Evolutionary conservation across 2,329 filamentous ascomycete genomes (phyloP).

Genomic region (Ilyonectria sp.): DNA sequence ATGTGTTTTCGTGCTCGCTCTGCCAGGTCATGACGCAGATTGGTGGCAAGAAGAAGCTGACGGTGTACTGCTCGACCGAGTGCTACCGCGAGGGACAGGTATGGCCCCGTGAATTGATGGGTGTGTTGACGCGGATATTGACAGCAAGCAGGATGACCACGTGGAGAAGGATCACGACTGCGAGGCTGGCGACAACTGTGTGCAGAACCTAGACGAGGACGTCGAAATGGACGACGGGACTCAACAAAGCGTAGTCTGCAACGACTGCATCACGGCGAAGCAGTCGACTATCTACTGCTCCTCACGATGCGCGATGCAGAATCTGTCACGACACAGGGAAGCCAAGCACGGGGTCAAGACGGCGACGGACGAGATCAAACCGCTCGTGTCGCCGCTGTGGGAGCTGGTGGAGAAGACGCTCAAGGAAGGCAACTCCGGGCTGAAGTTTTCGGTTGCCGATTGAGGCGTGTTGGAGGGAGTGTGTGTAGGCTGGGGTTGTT

Average conservation of each 20-base stretch:
- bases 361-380: constrained; percentile 40
- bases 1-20: constrained; percentile 60
- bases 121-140: constrained; percentile 34
- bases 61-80: constrained; percentile 62
- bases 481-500: background rate
- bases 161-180: constrained; percentile 58
- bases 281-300: constrained; percentile 59
- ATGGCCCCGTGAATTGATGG: constrained; percentile 40
- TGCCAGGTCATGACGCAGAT: constrained; percentile 61
- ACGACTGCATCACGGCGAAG: constrained; percentile 58
- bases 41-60: constrained; percentile 54
- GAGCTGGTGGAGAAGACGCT: constrained; percentile 49
- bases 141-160: constrained; percentile 56
- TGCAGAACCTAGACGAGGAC: constrained; percentile 58
- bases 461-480: constrained; percentile 35
- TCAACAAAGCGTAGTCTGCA: constrained; percentile 56
- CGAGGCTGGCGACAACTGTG: constrained; percentile 57
- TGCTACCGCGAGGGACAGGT: constrained; percentile 61
- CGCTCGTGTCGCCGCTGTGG: constrained; percentile 42
- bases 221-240: constrained; percentile 56
- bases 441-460: constrained; percentile 47
- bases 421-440: constrained; percentile 51
- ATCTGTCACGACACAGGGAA: constrained; percentile 59
- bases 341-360: constrained; percentile 50
- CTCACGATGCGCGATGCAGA: constrained; percentile 57